A percentile compares a stretch with the other conserved stretches of the same genome.
phyloP scores from a whole-genome alignment of 768 basidiomycete species.

The Cantharellus cinnabarinus region DNA sequence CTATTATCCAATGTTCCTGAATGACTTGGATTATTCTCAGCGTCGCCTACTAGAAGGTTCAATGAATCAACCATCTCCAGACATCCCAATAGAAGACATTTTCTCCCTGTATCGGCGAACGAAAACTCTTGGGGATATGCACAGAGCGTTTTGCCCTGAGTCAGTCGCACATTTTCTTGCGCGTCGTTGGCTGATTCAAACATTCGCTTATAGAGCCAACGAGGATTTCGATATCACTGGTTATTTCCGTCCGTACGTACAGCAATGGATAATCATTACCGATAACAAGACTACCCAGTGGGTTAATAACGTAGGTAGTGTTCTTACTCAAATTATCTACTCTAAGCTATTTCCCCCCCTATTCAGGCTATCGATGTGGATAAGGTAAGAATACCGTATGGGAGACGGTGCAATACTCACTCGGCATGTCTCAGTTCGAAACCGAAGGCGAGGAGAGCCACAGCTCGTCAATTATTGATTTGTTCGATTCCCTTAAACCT shows the following conservation, averaged over 20 bases:
- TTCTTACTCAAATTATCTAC: not conserved
- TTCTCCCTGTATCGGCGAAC: conserved; percentile 70
- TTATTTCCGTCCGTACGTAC: conserved; percentile 77
- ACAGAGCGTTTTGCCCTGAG: conserved; percentile 59
- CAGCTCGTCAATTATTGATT: conserved; percentile 91
- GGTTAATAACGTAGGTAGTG: conserved; percentile 67
- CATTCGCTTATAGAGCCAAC: conserved; percentile 1
- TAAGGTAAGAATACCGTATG: conserved; percentile 28
- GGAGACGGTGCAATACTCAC: not conserved
- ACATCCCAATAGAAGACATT: conserved; percentile 75
- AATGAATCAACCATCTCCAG: conserved; percentile 71
- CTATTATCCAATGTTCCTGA: conserved; percentile 41
- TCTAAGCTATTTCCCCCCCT: not conserved
- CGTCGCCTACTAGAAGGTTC: conserved; percentile 64
- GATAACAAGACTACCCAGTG: conserved; percentile 81
- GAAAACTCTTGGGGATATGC: conserved; percentile 59
- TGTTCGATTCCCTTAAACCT: conserved; percentile 84
- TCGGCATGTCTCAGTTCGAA: conserved; percentile 33
- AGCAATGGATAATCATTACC: conserved; percentile 74
- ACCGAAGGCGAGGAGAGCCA: conserved; percentile 62
- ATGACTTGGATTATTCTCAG: conserved; percentile 46
- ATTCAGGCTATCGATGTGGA: conserved; percentile 61
- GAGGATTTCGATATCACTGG: conserved; percentile 46
- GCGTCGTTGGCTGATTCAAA: conserved; percentile 2
- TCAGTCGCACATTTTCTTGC: conserved; percentile 20